A percentile compares a stretch with the other conserved stretches of the same genome.
These are phyloP conservation scores for Pichia sp. DNA, from an alignment of 1,139 yeast species.

Conservation along the genomic window DNA sequence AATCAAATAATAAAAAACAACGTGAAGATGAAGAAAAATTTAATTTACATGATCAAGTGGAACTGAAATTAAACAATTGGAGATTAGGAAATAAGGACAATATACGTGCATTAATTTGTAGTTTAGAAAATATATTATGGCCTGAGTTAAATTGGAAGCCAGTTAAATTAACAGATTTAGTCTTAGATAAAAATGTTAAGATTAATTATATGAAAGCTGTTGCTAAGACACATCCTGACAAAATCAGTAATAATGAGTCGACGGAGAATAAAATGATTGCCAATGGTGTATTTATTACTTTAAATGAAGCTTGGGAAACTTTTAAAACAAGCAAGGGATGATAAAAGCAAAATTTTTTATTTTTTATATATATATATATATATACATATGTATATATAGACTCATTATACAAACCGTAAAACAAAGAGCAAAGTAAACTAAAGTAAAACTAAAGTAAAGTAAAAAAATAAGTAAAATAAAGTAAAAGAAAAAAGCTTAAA, in stretches of 20 bases:
- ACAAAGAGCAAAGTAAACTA: too few species aligned
- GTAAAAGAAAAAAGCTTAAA: background rate
- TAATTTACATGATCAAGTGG: constrained; percentile 56
- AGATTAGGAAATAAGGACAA: constrained; percentile 69
- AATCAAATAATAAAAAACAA: constrained; percentile 42
- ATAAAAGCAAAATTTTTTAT: constrained; percentile 1
- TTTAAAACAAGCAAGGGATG: constrained; percentile 42
- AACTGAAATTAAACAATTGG: constrained; percentile 55
- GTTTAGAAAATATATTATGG: constrained; percentile 61
- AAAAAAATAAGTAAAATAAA: background rate
- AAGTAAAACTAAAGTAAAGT: background rate
- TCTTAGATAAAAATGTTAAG: constrained; percentile 88
- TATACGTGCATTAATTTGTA: constrained; percentile 63
- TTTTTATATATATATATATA: too few species aligned
- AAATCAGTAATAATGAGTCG: constrained; percentile 49
- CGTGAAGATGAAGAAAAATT: constrained; percentile 51
- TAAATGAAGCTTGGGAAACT: constrained; percentile 88
- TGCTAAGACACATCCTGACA: constrained; percentile 91
- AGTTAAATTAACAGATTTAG: constrained; percentile 65
- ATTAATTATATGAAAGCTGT: constrained; percentile 87
- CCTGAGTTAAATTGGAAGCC: constrained; percentile 57
- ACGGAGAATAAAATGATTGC: constrained; percentile 80
- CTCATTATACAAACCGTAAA: too few species aligned
- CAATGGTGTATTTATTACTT: constrained; percentile 73
- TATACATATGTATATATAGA: too few species aligned